A percentile compares a stretch with the other conserved stretches of the same genome.
phyloP scores from a whole-genome alignment of 2,329 filamentous ascomycete genomes.

The Sporothrix humicola region DNA sequence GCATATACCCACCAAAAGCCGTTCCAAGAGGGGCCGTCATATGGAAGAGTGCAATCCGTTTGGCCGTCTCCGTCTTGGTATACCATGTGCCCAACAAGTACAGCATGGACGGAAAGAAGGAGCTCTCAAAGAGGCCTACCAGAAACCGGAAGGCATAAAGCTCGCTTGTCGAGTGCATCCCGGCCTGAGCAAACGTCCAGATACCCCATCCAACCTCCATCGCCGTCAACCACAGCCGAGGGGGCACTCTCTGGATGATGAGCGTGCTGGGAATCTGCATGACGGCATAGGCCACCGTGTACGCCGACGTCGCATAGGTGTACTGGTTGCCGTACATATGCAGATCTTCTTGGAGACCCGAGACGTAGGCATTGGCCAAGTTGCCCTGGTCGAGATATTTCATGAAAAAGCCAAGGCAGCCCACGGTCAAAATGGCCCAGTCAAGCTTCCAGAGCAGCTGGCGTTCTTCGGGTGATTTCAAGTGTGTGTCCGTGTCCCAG shows the following conservation, averaged over 20 bases:
- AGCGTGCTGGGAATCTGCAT: constrained; percentile 39
- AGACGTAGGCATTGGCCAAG: constrained; percentile 52
- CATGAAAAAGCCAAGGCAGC: constrained; percentile 20
- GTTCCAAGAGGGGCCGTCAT: constrained; percentile 60
- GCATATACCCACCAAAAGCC: constrained; percentile 46
- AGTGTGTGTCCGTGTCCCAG: constrained; percentile 26
- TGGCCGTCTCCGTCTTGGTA: constrained; percentile 63
- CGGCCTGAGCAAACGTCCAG: constrained; percentile 36
- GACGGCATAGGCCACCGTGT: constrained; percentile 37
- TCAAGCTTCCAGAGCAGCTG: constrained; percentile 14
- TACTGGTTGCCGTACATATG: constrained; percentile 49
- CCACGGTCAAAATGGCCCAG: constrained; percentile 11
- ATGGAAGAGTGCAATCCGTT: constrained; percentile 67
- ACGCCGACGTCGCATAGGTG: constrained; percentile 47
- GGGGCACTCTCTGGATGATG: constrained; percentile 7
- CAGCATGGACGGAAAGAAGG: constrained; percentile 59
- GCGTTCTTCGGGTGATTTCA: constrained; percentile 24
- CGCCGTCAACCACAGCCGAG: constrained; percentile 17
- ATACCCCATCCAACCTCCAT: constrained; percentile 37
- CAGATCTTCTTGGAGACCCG: constrained; percentile 54
- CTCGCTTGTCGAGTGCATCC: constrained; percentile 11
- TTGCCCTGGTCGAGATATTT: constrained; percentile 59
- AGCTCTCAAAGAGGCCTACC: constrained; percentile 38
- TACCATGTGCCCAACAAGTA: constrained; percentile 62
- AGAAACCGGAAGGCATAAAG: constrained; percentile 58